Evolutionary conservation across 768 basidiomycete species (phyloP).

Genomic region (Lyophyllum atratum): DNA sequence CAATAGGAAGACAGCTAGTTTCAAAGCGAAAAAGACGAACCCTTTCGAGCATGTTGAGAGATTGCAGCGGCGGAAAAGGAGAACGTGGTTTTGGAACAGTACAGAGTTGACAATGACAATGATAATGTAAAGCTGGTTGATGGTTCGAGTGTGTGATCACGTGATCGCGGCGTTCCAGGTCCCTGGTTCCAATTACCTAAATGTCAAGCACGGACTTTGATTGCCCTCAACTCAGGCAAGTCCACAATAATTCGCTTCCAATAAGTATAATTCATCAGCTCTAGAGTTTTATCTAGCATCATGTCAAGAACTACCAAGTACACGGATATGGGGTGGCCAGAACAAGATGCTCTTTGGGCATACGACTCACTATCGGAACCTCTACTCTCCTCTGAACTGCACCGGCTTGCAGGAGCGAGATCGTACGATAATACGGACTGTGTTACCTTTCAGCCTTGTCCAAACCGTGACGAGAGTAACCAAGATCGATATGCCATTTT

Average conservation of each 20-base stretch:
- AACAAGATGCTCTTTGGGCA: conserved; percentile 30
- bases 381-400: conserved; percentile 40
- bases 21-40: conserved; percentile 5
- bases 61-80: background rate
- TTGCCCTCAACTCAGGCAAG: too few relatives aligned
- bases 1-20: background rate
- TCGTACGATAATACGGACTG: conserved; percentile 36
- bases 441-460: conserved; percentile 50
- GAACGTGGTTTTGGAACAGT: background rate
- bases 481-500: conserved; percentile 49
- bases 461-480: conserved; percentile 35
- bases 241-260: too few relatives aligned
- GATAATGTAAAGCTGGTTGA: background rate
- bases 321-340: conserved; percentile 39
- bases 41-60: background rate
- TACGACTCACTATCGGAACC: conserved; percentile 46
- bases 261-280: background rate
- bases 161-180: conserved; percentile 13
- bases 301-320: conserved; percentile 24
- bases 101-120: too few relatives aligned
- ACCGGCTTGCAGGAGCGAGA: conserved; percentile 34
- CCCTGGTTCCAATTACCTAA: too few relatives aligned
- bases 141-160: background rate
- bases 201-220: too few relatives aligned
- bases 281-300: background rate